Percentiles rank a stretch among this genome's conserved stretches.
Evolutionary conservation across 2,329 filamentous ascomycete genomes (phyloP).

Genomic region (Cladophialophora chaetospira): DNA sequence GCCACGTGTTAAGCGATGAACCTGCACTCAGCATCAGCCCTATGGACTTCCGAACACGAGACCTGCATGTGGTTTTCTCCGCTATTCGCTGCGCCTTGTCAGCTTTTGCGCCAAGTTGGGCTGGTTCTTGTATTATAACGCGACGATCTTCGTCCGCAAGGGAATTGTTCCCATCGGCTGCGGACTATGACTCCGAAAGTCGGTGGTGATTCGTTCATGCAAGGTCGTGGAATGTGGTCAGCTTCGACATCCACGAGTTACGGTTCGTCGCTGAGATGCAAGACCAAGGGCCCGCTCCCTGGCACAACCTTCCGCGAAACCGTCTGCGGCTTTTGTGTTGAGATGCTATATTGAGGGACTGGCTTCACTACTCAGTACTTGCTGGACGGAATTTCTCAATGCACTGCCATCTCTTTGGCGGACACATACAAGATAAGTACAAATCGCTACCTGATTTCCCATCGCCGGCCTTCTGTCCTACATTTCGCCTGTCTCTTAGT

Average conservation of each 20-base stretch:
- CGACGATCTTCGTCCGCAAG: background rate
- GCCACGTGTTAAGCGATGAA: background rate
- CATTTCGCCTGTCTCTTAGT: background rate
- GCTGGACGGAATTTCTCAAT: background rate
- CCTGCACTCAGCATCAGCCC: slow-evolving; percentile 5
- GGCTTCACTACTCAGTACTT: too few species aligned
- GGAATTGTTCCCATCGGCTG: background rate
- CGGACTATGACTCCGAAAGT: background rate
- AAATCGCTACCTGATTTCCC: background rate
- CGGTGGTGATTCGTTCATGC: background rate
- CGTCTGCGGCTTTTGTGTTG: background rate
- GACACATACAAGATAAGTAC: background rate
- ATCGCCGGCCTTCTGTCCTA: background rate
- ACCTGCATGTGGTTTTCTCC: background rate
- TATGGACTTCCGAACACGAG: slow-evolving; percentile 1
- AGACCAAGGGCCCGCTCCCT: background rate
- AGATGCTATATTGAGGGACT: background rate
- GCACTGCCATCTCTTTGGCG: background rate
- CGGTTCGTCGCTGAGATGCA: background rate
- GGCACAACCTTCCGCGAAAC: background rate
- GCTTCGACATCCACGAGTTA: slow-evolving; percentile 5
- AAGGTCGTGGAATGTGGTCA: slow-evolving; percentile 6
- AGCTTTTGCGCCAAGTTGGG: slow-evolving; percentile 5
- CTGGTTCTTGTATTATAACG: background rate
- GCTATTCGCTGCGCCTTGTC: slow-evolving; percentile 5